Evolutionary conservation across 257 asterid species (phyloP), one percentile per base, ranked within the genome.

Genomic region (Nicotiana paniculata): DNA sequence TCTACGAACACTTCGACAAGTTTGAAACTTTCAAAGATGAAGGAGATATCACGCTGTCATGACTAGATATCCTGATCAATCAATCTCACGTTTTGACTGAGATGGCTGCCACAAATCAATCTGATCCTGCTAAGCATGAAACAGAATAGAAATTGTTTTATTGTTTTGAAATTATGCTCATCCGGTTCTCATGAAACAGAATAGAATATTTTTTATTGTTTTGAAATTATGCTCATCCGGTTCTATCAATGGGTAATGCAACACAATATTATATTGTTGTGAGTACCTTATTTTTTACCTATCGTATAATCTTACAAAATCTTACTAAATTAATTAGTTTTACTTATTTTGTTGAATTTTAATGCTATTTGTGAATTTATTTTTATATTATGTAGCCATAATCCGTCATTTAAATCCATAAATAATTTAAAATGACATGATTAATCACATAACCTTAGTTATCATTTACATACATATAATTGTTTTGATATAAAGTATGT

Each of bases 71-170:
- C 35, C 78, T 43, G 32, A 43, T 21, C 12, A 0, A 70, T 39
- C 58, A 32, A 32, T 32, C 33, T 32, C 33, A 32, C 33, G 30
- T 32, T 32, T 32, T 32, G 33, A 2, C 7, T 70, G 77, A 39
- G 55, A 37, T n/a, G 32, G 57, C n/a, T 10, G 1, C 32, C n/a
- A 70, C 57, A 39, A 55, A 39, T 39, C 58, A 21, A n/a, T 39
- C 18, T 70, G 77, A 39, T 70, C 58, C 77, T 39, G 77, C n/a
- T 70, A 70, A 69, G 77, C 43, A n/a, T n/a, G 59, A 43, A 43
- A 72, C 59, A 24, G 5, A 43, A 70, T 21, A 43, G 57, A 39
- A 39, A 21, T 43, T 43, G 11, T n/a, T 18, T 69, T 16, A 18
- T 69, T 37, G 55, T 70, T 43, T 46, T 6, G 13, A 10, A 70